A percentile compares a stretch with the other conserved stretches of the same genome.
These are phyloP conservation scores for Polyporus arcularius DNA, from an alignment of 768 basidiomycete genomes.

Conservation along the genomic window DNA sequence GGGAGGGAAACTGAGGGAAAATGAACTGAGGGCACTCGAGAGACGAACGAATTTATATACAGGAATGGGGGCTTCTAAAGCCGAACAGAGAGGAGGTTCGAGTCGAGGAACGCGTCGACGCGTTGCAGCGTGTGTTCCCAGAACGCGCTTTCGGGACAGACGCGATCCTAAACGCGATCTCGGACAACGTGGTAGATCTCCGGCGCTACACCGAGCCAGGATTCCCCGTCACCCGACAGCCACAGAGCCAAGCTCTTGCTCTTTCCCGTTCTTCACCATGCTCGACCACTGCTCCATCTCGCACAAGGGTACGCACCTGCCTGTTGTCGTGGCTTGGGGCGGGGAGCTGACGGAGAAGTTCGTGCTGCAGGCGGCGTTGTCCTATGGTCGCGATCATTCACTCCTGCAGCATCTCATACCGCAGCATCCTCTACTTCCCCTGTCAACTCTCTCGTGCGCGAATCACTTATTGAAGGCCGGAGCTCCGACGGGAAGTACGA, in stretches of 20 bases:
- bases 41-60: not conserved
- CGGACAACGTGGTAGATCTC: too few species aligned
- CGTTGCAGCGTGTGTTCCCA: too few species aligned
- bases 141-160: too few species aligned
- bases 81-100: not conserved
- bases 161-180: too few species aligned
- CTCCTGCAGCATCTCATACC: conserved; percentile 51
- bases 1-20: not conserved
- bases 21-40: not conserved
- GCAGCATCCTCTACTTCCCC: conserved; percentile 30
- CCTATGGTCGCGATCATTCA: conserved; percentile 94
- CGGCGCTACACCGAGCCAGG: not conserved
- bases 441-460: conserved; percentile 36
- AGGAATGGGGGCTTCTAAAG: not conserved
- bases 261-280: conserved; percentile 46
- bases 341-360: conserved; percentile 4
- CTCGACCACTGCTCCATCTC: conserved; percentile 96
- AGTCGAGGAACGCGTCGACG: too few species aligned
- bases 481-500: conserved; percentile 83
- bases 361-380: conserved; percentile 76
- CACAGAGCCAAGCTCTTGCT: not conserved
- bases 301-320: conserved; percentile 67
- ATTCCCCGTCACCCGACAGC: not conserved
- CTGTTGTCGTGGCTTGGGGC: not conserved
- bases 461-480: conserved; percentile 87